Evolutionary conservation across 345 rosid genomes (phyloP).

Genomic region (Luvunga scandens): DNA sequence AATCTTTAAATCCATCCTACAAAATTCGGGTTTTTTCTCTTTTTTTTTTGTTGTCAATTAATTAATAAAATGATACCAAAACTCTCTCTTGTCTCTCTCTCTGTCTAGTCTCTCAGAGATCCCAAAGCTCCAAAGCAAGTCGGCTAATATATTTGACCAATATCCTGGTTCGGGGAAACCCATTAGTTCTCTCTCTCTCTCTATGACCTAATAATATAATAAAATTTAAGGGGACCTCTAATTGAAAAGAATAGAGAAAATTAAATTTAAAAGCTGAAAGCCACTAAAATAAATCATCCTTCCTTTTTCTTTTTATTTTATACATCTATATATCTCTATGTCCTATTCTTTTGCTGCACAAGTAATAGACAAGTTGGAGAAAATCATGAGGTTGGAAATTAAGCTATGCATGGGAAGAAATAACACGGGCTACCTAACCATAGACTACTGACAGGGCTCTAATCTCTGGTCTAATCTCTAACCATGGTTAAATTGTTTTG

Average conservation of each 20-base stretch:
- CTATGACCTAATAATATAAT: not conserved
- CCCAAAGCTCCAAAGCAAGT: not conserved
- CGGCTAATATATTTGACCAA: conserved; percentile 20
- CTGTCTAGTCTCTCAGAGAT: not conserved
- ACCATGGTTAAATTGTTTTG: conserved; percentile 16
- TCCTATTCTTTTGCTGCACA: conserved; percentile 21
- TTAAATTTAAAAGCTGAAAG: not conserved
- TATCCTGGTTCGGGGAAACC: conserved; percentile 15
- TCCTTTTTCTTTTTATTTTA: conserved; percentile 7
- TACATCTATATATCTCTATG: not conserved
- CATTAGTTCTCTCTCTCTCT: conserved; percentile 6
- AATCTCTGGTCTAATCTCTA: too few species aligned
- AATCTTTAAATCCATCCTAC: conserved; percentile 10
- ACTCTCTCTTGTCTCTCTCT: not conserved
- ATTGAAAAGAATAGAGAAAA: not conserved
- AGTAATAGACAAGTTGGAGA: conserved; percentile 21
- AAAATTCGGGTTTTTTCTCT: not conserved
- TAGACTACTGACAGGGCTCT: too few species aligned
- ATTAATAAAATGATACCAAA: not conserved
- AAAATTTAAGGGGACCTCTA: not conserved
- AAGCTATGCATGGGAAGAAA: not conserved
- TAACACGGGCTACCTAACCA: not conserved
- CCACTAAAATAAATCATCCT: conserved; percentile 17
- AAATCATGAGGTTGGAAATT: conserved; percentile 17
- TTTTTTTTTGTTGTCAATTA: not conserved